phyloP scores from a whole-genome alignment of 1,284 basidiomycete genomes.

The Cerioporus squamosus region DNA sequence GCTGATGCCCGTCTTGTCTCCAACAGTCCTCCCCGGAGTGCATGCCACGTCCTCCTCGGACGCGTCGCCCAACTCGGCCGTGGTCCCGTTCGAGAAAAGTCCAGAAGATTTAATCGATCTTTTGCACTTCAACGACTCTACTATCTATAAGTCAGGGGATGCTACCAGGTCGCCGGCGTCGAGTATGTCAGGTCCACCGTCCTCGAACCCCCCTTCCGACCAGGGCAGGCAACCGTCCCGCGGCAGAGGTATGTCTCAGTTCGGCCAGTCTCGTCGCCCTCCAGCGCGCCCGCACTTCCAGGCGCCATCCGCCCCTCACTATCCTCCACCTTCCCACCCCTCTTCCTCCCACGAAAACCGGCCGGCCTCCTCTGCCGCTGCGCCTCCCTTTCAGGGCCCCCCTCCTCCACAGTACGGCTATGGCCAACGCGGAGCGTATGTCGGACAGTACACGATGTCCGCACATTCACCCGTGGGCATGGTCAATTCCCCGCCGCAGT shows the following conservation, averaged over 20 bases:
- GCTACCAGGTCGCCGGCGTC: constrained; percentile 15
- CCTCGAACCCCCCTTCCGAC: constrained; percentile 26
- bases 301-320: constrained; percentile 17
- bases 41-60: constrained; percentile 23
- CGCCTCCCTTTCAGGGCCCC: constrained; percentile 25
- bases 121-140: constrained; percentile 13
- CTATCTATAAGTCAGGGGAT: constrained; percentile 29
- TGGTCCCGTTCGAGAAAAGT: constrained; percentile 33
- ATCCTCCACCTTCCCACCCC: constrained; percentile 13
- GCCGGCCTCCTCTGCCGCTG: constrained; percentile 11
- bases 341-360: constrained; percentile 20
- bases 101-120: constrained; percentile 28
- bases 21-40: constrained; percentile 20
- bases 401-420: constrained; percentile 35
- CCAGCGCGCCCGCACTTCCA: constrained; percentile 27
- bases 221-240: constrained; percentile 26
- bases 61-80: constrained; percentile 22
- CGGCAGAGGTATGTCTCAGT: constrained; percentile 28
- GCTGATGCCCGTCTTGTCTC: constrained; percentile 12
- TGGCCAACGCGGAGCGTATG: constrained; percentile 41
- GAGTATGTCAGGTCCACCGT: constrained; percentile 31
- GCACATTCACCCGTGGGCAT: constrained; percentile 43
- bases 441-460: constrained; percentile 52
- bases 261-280: constrained; percentile 29
- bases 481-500: constrained; percentile 42